phyloP scores from a whole-genome alignment of 2,329 filamentous ascomycete species.

The Penicillium sp. region DNA sequence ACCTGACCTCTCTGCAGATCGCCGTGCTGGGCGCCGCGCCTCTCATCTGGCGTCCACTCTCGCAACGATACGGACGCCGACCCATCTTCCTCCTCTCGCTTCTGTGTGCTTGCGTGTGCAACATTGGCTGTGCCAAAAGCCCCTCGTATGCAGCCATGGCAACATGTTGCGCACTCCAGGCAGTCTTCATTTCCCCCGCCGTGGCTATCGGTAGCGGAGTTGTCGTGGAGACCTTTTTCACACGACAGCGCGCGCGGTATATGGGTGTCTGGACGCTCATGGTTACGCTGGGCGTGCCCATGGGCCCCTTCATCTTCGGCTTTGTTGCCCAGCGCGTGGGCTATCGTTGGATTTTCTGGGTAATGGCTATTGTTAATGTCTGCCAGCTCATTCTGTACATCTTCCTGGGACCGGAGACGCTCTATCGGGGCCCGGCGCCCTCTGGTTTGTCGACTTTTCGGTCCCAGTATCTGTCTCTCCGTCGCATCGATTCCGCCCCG shows the following conservation, averaged over 20 bases:
- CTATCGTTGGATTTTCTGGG: constrained; percentile 58
- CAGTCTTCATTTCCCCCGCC: constrained; percentile 56
- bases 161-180: constrained; percentile 49
- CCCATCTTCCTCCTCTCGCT: constrained; percentile 53
- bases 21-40: constrained; percentile 53
- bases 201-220: constrained; percentile 54
- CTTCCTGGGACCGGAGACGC: constrained; percentile 54
- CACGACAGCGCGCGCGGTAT: constrained; percentile 50
- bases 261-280: constrained; percentile 57
- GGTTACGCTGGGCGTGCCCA: constrained; percentile 49
- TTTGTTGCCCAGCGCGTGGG: constrained; percentile 49
- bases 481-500: constrained; percentile 52
- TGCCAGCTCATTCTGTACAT: constrained; percentile 55
- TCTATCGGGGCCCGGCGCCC: constrained; percentile 40
- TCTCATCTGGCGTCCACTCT: constrained; percentile 55
- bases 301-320: constrained; percentile 33
- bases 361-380: constrained; percentile 49
- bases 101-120: constrained; percentile 46
- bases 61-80: constrained; percentile 51
- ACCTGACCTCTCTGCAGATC: constrained; percentile 54
- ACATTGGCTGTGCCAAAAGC: constrained; percentile 52
- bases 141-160: constrained; percentile 49
- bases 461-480: constrained; percentile 42
- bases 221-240: constrained; percentile 57
- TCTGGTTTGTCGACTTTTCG: constrained; percentile 37